These are phyloP conservation scores for Eleusine coracana DNA, from an alignment of 176 grass and related monocot species.

Conservation along the genomic window DNA sequence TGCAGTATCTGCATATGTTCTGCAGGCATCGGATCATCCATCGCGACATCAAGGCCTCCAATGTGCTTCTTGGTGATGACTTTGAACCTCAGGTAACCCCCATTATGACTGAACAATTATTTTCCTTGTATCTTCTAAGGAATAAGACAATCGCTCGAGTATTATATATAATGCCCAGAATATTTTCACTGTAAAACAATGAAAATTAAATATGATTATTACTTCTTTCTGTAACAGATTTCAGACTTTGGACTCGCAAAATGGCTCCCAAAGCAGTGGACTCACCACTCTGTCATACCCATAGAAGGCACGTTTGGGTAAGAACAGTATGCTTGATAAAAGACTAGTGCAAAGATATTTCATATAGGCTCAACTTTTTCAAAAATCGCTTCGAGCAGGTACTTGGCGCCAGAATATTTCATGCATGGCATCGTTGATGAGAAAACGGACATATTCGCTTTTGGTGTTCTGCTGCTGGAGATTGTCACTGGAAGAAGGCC, in stretches of 20 bases:
- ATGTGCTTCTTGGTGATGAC: constrained; percentile 76
- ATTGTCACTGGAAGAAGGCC: constrained; percentile 83
- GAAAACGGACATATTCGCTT: constrained; percentile 88
- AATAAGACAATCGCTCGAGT: not conserved
- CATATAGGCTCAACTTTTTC: not conserved
- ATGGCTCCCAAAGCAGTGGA: constrained; percentile 98
- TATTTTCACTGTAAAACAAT: not conserved
- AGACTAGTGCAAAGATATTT: not conserved
- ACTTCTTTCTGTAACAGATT: constrained; percentile 54
- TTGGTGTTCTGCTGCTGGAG: constrained; percentile 78
- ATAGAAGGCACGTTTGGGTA: constrained; percentile 98
- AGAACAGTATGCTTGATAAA: not conserved
- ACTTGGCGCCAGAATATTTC: constrained; percentile 96
- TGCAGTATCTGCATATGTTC: constrained; percentile 90
- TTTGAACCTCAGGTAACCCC: constrained; percentile 77
- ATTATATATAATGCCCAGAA: not conserved
- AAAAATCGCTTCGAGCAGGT: constrained; percentile 45
- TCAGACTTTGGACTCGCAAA: constrained; percentile 94
- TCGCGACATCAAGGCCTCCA: constrained; percentile 90
- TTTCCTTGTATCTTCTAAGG: not conserved
- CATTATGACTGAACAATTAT: not conserved
- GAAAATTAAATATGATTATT: not conserved
- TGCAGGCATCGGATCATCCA: constrained; percentile 91
- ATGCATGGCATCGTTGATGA: constrained; percentile 94
- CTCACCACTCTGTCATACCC: constrained; percentile 87